A percentile compares a stretch with the other conserved stretches of the same genome.
Conservation (phyloP, 148 eudicot genomes). For the Euryodendron excelsum region DNA sequence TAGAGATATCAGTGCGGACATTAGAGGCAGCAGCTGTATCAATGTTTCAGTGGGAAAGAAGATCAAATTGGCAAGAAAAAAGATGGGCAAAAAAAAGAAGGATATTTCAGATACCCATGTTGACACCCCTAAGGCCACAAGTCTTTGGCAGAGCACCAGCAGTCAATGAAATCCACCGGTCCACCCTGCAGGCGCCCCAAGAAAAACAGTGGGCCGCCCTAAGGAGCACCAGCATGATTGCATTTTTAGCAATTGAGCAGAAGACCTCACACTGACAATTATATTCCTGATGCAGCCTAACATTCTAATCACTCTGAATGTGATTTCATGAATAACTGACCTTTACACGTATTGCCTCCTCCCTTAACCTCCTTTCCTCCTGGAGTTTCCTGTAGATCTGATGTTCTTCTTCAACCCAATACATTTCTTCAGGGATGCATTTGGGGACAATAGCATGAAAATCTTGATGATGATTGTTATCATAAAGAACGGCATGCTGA, state of each 20-base stretch:
- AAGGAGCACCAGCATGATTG: too few relatives aligned
- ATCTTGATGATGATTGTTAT: conserved; percentile 76
- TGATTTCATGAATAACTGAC: conserved; percentile 34
- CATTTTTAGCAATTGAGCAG: too few relatives aligned
- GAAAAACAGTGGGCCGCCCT: neutral
- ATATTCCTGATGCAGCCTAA: neutral
- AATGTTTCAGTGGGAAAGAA: neutral
- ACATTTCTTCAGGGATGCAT: conserved; percentile 49
- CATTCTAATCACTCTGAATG: neutral
- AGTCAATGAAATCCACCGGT: neutral
- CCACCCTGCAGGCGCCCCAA: neutral
- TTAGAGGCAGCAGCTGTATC: neutral
- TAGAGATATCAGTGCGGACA: neutral
- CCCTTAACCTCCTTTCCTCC: conserved; percentile 66
- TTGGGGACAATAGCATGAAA: conserved; percentile 81
- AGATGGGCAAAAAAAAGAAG: neutral
- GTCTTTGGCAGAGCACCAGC: neutral
- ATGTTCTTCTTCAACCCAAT: conserved; percentile 88
- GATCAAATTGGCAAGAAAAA: neutral
- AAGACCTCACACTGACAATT: neutral
- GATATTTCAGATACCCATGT: neutral
- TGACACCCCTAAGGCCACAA: neutral
- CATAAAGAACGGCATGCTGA: conserved; percentile 66
- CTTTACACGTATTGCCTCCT: conserved; percentile 74
- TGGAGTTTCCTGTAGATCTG: conserved; percentile 64